Conservation (phyloP, 2,329 filamentous ascomycete genomes). For the Aspergillus oerlinghausenensis region DNA sequence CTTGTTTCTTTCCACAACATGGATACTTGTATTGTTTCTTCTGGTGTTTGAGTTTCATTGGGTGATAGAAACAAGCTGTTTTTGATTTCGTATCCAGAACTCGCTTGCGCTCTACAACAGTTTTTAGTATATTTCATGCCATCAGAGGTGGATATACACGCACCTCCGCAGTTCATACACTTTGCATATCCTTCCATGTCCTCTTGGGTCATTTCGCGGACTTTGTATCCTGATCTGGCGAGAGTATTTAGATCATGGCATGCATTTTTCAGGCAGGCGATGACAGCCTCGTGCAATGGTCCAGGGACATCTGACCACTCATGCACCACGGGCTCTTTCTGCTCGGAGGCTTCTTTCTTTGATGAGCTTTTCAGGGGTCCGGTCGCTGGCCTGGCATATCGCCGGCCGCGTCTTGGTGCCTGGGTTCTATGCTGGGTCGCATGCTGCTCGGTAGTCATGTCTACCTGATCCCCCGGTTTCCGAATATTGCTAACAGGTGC, state of each 20-base stretch:
- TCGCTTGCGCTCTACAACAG: neutral
- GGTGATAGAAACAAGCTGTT: neutral
- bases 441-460: neutral
- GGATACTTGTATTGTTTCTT: neutral
- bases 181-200: neutral
- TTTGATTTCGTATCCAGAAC: neutral
- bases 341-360: neutral
- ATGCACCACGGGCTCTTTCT: neutral
- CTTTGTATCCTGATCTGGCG: neutral
- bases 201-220: neutral
- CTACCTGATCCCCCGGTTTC: neutral
- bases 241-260: neutral
- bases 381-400: neutral
- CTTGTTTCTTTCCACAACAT: neutral
- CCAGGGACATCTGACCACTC: neutral
- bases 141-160: no score
- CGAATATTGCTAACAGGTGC: neutral
- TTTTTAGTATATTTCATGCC: neutral
- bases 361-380: neutral
- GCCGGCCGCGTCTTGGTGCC: neutral
- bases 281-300: neutral
- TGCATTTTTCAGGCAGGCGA: neutral
- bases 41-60: neutral
- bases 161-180: neutral
- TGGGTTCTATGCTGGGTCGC: neutral